A percentile compares a stretch with the other conserved stretches of the same genome.
Conservation (phyloP, 441 rosid species). For the Euphorbia corollata region DNA sequence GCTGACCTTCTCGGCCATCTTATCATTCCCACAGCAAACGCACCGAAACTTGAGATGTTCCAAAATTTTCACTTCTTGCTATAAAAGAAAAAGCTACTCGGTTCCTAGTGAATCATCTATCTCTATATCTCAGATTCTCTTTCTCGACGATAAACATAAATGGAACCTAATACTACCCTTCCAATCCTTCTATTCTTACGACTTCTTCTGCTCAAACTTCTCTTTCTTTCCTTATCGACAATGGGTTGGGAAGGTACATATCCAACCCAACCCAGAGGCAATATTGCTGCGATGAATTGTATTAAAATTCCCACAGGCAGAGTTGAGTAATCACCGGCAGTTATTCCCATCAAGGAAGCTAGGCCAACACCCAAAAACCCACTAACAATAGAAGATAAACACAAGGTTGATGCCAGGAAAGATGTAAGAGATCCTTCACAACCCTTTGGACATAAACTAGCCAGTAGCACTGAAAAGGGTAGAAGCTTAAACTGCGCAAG, state of each 20-base stretch:
- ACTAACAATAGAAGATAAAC: slow-evolving; percentile 56
- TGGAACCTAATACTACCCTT: slow-evolving; percentile 36
- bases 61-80: background rate
- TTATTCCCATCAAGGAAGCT: slow-evolving; percentile 55
- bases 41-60: background rate
- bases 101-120: slow-evolving; percentile 10
- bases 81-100: background rate
- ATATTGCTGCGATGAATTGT: slow-evolving; percentile 58
- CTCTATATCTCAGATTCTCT: slow-evolving; percentile 46
- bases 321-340: slow-evolving; percentile 48
- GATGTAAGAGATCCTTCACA: slow-evolving; percentile 80
- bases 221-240: slow-evolving; percentile 38
- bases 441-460: slow-evolving; percentile 61
- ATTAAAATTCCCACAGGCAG: slow-evolving; percentile 47
- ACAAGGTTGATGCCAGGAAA: slow-evolving; percentile 57
- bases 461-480: slow-evolving; percentile 55
- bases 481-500: slow-evolving; percentile 72
- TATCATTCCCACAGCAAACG: slow-evolving; percentile 4
- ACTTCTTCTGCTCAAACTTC: slow-evolving; percentile 41
- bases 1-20: background rate
- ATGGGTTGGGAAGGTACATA: slow-evolving; percentile 38
- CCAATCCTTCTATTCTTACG: slow-evolving; percentile 53
- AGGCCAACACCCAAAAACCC: slow-evolving; percentile 64
- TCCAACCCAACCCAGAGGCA: slow-evolving; percentile 53
- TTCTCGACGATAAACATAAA: slow-evolving; percentile 37